Conservation (phyloP, 208 protist species). For the Crithidia fasciculata region DNA sequence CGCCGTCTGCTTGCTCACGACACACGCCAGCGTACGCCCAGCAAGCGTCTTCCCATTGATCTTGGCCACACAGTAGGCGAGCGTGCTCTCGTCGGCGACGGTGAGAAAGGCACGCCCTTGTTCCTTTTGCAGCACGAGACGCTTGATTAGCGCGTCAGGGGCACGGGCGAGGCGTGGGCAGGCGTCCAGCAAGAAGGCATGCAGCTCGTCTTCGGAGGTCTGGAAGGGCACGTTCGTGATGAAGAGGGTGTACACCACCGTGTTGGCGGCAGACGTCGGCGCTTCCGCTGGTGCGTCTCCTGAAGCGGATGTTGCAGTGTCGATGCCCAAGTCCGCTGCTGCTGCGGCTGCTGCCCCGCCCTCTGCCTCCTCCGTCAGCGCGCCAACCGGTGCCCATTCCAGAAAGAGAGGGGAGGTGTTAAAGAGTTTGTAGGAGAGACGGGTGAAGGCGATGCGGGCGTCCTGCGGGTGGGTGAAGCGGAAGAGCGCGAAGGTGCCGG, state of each 20-base stretch:
- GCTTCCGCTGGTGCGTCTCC: background rate
- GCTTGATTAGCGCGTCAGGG: conserved; percentile 90
- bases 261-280: conserved; percentile 8
- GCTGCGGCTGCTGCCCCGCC: background rate
- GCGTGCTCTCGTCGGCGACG: conserved; percentile 51
- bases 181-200: conserved; percentile 69
- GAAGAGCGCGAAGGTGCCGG: conserved; percentile 75
- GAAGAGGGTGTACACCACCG: conserved; percentile 75
- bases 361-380: conserved; percentile 69
- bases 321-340: conserved; percentile 25
- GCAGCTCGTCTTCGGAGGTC: conserved; percentile 78
- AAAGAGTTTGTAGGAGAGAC: conserved; percentile 96
- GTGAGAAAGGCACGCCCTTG: conserved; percentile 97
- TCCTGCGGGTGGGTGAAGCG: conserved; percentile 82
- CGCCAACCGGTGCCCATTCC: conserved; percentile 97
- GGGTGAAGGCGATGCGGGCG: conserved; percentile 93
- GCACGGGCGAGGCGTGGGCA: conserved; percentile 94
- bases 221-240: conserved; percentile 89
- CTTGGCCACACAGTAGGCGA: conserved; percentile 64
- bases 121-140: conserved; percentile 83
- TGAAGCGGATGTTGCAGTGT: background rate
- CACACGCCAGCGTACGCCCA: conserved; percentile 70
- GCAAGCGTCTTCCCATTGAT: conserved; percentile 67
- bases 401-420: conserved; percentile 95
- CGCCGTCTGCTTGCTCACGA: conserved; percentile 71